Conservation (phyloP, 1,284 basidiomycete genomes). For the Rhodotorula glutinis region DNA sequence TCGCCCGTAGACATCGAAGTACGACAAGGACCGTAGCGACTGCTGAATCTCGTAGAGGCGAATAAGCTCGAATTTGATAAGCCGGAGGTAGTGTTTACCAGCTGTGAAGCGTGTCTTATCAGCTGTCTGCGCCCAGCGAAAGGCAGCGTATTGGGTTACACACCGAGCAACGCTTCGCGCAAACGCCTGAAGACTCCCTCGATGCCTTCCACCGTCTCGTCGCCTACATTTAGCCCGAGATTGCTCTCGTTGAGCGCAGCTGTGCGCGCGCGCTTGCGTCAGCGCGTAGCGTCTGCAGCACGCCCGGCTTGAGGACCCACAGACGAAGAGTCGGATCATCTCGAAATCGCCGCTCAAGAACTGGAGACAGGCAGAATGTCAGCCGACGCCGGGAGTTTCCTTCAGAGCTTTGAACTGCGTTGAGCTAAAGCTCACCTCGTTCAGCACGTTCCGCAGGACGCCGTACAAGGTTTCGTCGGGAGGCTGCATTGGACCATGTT, state of each 20-base stretch:
- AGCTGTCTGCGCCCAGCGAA: too few relatives aligned
- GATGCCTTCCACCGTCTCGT: constrained; percentile 48
- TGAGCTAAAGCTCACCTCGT: constrained; percentile 60
- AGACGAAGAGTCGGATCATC: constrained; percentile 67
- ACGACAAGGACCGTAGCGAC: constrained; percentile 68
- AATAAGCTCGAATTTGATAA: constrained; percentile 67
- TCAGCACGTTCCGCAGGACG: constrained; percentile 69
- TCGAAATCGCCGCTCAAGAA: constrained; percentile 67
- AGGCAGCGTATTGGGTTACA: constrained; percentile 10
- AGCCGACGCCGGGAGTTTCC: too few relatives aligned
- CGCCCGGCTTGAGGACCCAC: constrained; percentile 48
- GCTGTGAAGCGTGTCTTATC: constrained; percentile 52
- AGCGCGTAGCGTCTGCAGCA: neutral
- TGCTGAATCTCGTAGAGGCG: constrained; percentile 74
- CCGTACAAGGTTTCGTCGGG: constrained; percentile 69
- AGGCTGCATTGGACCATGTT: constrained; percentile 51
- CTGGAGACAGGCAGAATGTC: constrained; percentile 2
- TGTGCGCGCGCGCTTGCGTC: constrained; percentile 41
- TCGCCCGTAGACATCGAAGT: constrained; percentile 73
- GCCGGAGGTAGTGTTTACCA: constrained; percentile 71
- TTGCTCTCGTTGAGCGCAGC: constrained; percentile 63
- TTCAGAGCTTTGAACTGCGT: too few relatives aligned
- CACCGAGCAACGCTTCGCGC: constrained; percentile 46
- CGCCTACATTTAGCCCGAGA: constrained; percentile 45
- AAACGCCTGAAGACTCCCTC: constrained; percentile 48